These are phyloP conservation scores for Tetrahymena thermophila DNA, from an alignment of 73 alveolate species.

Conservation along the genomic window DNA sequence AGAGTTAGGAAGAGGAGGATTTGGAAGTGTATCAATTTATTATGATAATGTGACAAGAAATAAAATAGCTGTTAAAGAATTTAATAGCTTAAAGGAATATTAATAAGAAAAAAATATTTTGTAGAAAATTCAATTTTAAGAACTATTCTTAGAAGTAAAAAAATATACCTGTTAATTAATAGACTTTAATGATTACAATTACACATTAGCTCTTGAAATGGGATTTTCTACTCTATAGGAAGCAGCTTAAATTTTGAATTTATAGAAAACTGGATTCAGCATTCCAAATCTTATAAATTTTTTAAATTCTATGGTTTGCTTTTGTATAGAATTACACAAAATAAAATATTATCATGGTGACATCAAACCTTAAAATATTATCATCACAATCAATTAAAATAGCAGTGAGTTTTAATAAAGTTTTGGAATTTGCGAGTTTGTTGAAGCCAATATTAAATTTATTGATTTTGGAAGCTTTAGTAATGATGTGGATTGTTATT, in stretches of 20 bases:
- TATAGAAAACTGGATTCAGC: not conserved
- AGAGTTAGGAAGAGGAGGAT: not conserved
- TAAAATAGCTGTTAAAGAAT: not conserved
- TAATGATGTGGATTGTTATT: not conserved
- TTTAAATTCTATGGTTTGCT: not conserved
- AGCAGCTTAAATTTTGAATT: not conserved
- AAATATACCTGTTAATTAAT: not conserved
- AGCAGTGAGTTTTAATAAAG: not conserved
- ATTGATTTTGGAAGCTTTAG: not conserved
- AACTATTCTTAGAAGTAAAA: not conserved
- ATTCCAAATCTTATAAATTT: not conserved
- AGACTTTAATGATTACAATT: not conserved
- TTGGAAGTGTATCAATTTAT: not conserved
- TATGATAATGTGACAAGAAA: not conserved
- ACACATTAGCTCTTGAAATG: not conserved
- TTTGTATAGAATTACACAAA: not conserved
- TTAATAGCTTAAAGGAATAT: not conserved
- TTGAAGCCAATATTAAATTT: not conserved
- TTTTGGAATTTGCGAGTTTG: not conserved
- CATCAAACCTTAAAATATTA: not conserved
- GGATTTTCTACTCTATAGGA: not conserved
- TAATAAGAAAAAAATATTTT: not conserved
- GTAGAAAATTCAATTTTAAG: not conserved
- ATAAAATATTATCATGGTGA: not conserved
- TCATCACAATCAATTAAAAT: not conserved